These are phyloP conservation scores for Strobilomyces echinocephalus DNA, from an alignment of 768 basidiomycete genomes.

Conservation along the genomic window DNA sequence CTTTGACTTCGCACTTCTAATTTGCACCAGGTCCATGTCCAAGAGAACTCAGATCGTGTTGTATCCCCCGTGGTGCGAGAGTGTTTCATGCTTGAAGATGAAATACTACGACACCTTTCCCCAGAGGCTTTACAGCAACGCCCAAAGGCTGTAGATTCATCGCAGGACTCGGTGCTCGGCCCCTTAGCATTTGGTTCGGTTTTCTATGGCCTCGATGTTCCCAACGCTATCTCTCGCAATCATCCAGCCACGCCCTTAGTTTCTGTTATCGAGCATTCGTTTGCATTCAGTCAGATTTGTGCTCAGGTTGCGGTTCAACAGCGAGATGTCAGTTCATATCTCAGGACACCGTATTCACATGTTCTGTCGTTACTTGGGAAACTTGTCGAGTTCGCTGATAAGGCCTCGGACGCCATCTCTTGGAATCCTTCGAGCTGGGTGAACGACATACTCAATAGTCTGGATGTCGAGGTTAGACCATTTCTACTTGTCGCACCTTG, in stretches of 20 bases:
- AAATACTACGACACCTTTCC: constrained; percentile 48
- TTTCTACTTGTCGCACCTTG: background rate
- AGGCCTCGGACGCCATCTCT: constrained; percentile 29
- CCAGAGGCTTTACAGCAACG: constrained; percentile 47
- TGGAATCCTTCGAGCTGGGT: constrained; percentile 73
- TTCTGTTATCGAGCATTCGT: constrained; percentile 52
- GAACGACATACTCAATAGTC: constrained; percentile 42
- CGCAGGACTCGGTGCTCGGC: constrained; percentile 31
- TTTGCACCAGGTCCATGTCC: constrained; percentile 33
- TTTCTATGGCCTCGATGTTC: constrained; percentile 52
- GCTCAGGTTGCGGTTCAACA: constrained; percentile 35
- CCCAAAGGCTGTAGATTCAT: constrained; percentile 40
- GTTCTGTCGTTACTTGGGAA: constrained; percentile 48
- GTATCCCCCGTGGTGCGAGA: constrained; percentile 37
- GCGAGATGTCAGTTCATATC: constrained; percentile 26
- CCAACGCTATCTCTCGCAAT: constrained; percentile 24
- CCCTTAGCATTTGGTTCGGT: constrained; percentile 55
- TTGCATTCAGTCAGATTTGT: constrained; percentile 43
- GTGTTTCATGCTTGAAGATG: constrained; percentile 47
- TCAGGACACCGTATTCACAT: constrained; percentile 51
- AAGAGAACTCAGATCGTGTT: constrained; percentile 32
- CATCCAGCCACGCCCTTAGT: constrained; percentile 44
- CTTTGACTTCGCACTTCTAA: constrained; percentile 1
- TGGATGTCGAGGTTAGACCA: constrained; percentile 52
- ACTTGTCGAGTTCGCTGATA: constrained; percentile 43